Conservation (phyloP, 164 flowering plant genomes). For the Berberis vulgaris region DNA sequence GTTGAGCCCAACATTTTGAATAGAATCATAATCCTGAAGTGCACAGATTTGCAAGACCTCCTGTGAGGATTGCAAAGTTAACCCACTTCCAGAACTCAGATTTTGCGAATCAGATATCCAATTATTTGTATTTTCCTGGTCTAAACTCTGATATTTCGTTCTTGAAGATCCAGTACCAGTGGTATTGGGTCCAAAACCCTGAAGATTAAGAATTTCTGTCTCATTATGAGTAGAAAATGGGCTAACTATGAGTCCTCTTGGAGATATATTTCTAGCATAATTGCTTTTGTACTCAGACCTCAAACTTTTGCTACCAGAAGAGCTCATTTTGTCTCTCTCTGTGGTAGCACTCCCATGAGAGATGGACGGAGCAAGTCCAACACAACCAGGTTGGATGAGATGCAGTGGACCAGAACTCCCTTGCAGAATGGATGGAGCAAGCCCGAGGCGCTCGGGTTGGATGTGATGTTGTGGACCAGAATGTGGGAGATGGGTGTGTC, state of each 20-base stretch:
- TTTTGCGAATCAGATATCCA: conserved; percentile 12
- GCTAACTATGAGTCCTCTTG: background rate
- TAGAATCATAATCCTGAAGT: conserved; percentile 35
- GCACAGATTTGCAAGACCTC: conserved; percentile 30
- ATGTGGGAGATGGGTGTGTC: conserved; percentile 11
- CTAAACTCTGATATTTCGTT: background rate
- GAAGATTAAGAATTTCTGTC: background rate
- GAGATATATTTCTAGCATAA: background rate
- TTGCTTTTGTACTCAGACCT: too few relatives aligned
- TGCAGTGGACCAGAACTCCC: too few relatives aligned
- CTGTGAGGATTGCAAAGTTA: conserved; percentile 18
- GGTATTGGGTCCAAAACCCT: background rate
- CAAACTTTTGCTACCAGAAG: too few relatives aligned
- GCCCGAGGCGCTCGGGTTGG: background rate
- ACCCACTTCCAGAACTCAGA: conserved; percentile 20
- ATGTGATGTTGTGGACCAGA: background rate
- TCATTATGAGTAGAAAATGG: background rate
- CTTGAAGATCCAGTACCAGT: background rate
- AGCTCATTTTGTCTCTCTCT: too few relatives aligned
- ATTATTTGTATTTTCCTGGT: background rate
- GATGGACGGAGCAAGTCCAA: too few relatives aligned
- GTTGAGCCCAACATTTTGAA: conserved; percentile 28
- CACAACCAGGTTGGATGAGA: too few relatives aligned
- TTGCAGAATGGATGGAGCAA: background rate
- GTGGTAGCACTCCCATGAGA: too few relatives aligned